Base-by-base conservation (phyloP, 441 rosid genomes). In the Mallotus repandus region DNA sequence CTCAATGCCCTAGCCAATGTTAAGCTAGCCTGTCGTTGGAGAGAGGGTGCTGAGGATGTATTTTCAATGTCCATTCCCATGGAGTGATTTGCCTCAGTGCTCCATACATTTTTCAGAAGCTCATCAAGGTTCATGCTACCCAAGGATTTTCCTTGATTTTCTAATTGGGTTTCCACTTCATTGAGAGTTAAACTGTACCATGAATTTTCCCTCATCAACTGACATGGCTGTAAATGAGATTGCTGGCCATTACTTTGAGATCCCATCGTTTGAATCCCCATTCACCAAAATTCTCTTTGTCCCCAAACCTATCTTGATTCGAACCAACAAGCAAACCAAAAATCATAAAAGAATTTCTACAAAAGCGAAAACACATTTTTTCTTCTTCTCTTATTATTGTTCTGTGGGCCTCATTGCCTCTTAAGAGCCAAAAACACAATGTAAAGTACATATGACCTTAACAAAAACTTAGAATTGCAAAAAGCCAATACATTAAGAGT, bases 41-140 rank as follows among this genome's bases (percentile, higher is more conserved):
- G 63, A 70, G 85, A 57, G 69, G 72, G 76, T 68, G 69, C 79
- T 78, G 66, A 59, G 41, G 73, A 9, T 16, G 81, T 54, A 52
- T 81, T 78, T 38, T 86, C 89, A 58, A 68, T 38, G 68, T 81
- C 88, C 72, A 81, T 56, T 75, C 84, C 86, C 21, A 72, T 29
- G 12, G 74, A 76, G 21, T 45, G 75, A 74, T 74, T 78, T 46
- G 78, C 82, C 56, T 86, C 87, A 10, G 77, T 71, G 48, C 76
- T 79, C 89, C 89, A 86, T 21, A 91, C 83, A 85, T 79, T 89
- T 78, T 84, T 86, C 57, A 89, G 87, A 78, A 91, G 89, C 78
- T 91, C 92, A 21, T 91, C 94, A 19, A 91, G 87, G 82, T 91
- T 85, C 94, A 89, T 87, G 79, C 97, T 89, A 59, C 86, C 76